A percentile compares a stretch with the other conserved stretches of the same genome.
phyloP scores from a whole-genome alignment of 179 eudicot genomes.

The Beta corolliflora region DNA sequence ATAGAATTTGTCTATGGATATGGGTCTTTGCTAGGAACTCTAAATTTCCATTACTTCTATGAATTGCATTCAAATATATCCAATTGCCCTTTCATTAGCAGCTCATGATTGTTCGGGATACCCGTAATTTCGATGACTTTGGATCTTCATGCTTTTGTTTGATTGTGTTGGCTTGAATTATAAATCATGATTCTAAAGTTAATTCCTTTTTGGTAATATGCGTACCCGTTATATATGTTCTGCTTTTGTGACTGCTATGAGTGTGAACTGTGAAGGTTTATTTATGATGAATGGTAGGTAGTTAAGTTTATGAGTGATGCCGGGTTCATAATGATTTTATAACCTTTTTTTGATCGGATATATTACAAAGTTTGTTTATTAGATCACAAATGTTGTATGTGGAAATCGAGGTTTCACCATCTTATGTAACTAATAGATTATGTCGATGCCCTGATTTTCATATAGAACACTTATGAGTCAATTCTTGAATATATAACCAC shows the following conservation, averaged over 20 bases:
- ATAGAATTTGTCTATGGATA: not conserved
- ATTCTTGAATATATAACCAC: too few relatives aligned
- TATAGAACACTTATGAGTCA: too few relatives aligned
- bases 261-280: not conserved
- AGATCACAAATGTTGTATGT: too few relatives aligned
- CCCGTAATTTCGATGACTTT: too few relatives aligned
- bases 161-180: not conserved
- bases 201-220: not conserved
- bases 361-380: too few relatives aligned
- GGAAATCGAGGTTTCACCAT: too few relatives aligned
- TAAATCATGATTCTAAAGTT: not conserved
- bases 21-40: not conserved
- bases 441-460: too few relatives aligned
- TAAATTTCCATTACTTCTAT: not conserved
- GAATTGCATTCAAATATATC: not conserved
- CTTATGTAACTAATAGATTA: too few relatives aligned
- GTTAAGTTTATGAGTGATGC: not conserved
- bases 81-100: not conserved
- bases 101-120: not conserved
- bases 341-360: too few relatives aligned
- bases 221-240: not conserved
- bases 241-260: not conserved
- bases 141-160: not conserved
- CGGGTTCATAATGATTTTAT: too few relatives aligned
- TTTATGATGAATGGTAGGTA: not conserved